Percentiles rank a stretch among this genome's conserved stretches.
phyloP scores from a whole-genome alignment of 805 yeast genomes.

The Yarrowia divulgata region DNA sequence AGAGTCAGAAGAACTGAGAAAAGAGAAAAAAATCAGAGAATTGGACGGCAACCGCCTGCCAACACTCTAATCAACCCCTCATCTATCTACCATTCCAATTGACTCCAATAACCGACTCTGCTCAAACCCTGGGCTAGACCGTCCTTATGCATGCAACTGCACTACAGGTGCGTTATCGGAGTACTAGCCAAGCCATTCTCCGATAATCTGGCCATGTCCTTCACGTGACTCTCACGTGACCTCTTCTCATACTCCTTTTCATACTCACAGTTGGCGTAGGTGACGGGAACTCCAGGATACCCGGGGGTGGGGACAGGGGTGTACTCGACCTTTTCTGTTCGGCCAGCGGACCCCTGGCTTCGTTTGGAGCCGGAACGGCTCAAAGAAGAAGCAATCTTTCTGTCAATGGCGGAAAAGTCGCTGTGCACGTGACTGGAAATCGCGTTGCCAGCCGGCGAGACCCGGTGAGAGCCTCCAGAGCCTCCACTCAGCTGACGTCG shows the following conservation, averaged over 20 bases:
- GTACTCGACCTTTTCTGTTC: slow-evolving; percentile 16
- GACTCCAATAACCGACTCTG: no score
- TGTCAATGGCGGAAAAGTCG: slow-evolving; percentile 34
- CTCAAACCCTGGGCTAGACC: no score
- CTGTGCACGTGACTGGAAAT: slow-evolving; percentile 19
- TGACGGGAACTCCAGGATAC: not conserved
- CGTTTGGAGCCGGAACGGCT: slow-evolving; percentile 20
- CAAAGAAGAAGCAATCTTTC: slow-evolving; percentile 6
- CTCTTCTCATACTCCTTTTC: no score
- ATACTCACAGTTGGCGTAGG: slow-evolving; percentile 25
- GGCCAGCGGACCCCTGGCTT: not conserved
- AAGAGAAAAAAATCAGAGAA: no score
- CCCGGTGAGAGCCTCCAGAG: not conserved
- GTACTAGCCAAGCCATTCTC: no score
- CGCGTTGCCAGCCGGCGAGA: slow-evolving; percentile 8
- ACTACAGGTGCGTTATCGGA: no score
- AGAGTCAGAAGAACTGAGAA: no score
- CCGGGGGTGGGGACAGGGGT: slow-evolving; percentile 10
- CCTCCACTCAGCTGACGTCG: slow-evolving; percentile 31
- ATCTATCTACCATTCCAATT: no score
- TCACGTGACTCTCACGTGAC: no score
- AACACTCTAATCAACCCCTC: no score
- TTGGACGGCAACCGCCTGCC: not conserved
- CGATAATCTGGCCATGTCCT: no score
- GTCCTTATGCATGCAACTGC: no score